These are phyloP conservation scores for Leccinum obscurum DNA, from an alignment of 768 basidiomycete species.

Conservation along the genomic window DNA sequence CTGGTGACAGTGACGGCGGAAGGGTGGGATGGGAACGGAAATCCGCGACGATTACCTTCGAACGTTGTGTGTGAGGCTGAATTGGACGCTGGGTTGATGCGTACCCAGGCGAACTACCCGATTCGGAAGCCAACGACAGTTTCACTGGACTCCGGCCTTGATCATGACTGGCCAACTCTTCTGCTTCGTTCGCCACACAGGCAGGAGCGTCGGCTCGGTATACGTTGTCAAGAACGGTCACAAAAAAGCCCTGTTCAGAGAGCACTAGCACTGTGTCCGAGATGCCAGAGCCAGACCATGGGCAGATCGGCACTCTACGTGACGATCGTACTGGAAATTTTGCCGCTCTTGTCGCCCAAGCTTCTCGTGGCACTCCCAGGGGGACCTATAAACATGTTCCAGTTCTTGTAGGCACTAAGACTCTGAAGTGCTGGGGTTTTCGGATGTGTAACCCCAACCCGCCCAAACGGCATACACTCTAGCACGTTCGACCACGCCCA, in stretches of 20 bases:
- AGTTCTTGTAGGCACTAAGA: conserved; percentile 86
- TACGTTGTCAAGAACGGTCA: no score
- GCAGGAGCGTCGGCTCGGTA: no score
- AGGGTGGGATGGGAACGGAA: conserved; percentile 16
- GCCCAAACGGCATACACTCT: conserved; percentile 76
- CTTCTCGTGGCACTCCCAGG: no score
- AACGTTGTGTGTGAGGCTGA: conserved; percentile 18
- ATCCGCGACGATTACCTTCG: conserved; percentile 31
- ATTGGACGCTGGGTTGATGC: conserved; percentile 12
- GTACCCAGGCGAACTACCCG: conserved; percentile 23
- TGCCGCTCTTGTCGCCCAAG: no score
- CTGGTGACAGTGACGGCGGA: conserved; percentile 13
- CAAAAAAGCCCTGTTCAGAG: no score
- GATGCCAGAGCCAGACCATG: no score
- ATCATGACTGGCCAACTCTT: no score
- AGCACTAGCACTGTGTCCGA: no score
- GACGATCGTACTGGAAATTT: no score
- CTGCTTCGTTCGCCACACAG: no score
- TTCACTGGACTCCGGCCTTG: not conserved
- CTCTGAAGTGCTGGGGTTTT: conserved; percentile 93
- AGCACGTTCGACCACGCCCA: conserved; percentile 94
- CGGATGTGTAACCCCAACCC: conserved; percentile 99
- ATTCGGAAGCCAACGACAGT: conserved; percentile 26
- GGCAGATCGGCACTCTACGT: no score
- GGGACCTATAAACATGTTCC: conserved; percentile 73